phyloP scores from a whole-genome alignment of 805 yeast species.

The Candida insectalens region DNA sequence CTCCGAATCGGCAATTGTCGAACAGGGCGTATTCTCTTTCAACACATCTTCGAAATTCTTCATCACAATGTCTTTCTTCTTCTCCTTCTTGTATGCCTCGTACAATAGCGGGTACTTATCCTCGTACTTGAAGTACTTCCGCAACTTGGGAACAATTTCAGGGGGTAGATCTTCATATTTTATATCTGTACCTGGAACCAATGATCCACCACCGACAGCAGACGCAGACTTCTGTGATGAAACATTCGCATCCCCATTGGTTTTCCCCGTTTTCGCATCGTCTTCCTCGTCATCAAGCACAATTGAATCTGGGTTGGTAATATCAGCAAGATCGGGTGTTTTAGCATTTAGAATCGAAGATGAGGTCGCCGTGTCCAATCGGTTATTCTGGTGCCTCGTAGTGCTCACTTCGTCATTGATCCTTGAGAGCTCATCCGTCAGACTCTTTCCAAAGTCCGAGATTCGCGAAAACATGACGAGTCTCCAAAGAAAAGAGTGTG shows the following conservation, averaged over 20 bases:
- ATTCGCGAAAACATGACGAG: conserved; percentile 37
- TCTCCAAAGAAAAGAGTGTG: not conserved
- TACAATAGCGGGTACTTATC: conserved; percentile 79
- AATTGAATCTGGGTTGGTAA: conserved; percentile 36
- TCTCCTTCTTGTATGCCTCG: conserved; percentile 79
- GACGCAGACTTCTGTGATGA: not conserved
- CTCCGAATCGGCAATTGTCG: conserved; percentile 64
- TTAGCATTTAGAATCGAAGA: conserved; percentile 26
- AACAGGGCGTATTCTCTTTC: conserved; percentile 72
- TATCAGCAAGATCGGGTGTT: conserved; percentile 38
- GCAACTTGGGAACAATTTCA: conserved; percentile 50
- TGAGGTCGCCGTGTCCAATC: conserved; percentile 17
- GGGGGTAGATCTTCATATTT: conserved; percentile 37
- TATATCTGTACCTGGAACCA: conserved; percentile 23
- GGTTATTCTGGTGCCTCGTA: conserved; percentile 9
- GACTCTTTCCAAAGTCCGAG: conserved; percentile 52
- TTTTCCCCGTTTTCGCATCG: not conserved
- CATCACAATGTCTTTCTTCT: conserved; percentile 52
- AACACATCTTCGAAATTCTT: conserved; percentile 57
- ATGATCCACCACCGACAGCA: too few species aligned
- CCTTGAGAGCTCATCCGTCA: conserved; percentile 46
- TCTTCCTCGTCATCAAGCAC: not conserved
- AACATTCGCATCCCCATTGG: not conserved
- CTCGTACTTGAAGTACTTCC: conserved; percentile 79
- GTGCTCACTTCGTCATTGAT: conserved; percentile 22